Conservation (phyloP, 1,284 basidiomycete genomes). For the Microbotryum lychnidis-dioicae region DNA sequence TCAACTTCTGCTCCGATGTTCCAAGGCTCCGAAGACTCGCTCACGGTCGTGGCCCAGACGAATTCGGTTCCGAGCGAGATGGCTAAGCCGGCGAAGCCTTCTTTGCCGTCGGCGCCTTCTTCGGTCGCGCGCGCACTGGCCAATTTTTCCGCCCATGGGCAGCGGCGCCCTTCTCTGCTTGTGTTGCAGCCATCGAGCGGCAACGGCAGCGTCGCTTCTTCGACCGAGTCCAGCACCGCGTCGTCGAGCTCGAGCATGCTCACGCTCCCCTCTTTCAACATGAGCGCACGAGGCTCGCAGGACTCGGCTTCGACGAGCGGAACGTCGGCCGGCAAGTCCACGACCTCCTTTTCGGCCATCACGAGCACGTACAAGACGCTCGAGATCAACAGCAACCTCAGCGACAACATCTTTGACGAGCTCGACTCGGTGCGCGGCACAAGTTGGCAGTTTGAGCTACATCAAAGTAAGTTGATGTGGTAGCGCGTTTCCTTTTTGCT, state of each 20-base stretch:
- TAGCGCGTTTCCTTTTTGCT: not conserved
- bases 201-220: not conserved
- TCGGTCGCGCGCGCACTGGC: too few species aligned
- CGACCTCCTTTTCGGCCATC: slow-evolving; percentile 31
- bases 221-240: not conserved
- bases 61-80: slow-evolving; percentile 13
- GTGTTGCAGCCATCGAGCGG: slow-evolving; percentile 7
- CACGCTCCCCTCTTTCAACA: too few species aligned
- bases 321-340: slow-evolving; percentile 2
- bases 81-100: not conserved
- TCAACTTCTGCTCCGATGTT: too few species aligned
- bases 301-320: not conserved
- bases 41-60: slow-evolving; percentile 20
- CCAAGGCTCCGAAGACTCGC: not conserved
- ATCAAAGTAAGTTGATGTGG: slow-evolving; percentile 58
- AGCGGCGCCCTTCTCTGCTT: too few species aligned
- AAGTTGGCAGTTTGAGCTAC: slow-evolving; percentile 87
- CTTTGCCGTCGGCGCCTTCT: not conserved
- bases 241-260: too few species aligned
- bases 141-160: too few species aligned
- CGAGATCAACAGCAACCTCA: slow-evolving; percentile 3
- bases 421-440: slow-evolving; percentile 57
- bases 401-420: slow-evolving; percentile 60
- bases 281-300: not conserved
- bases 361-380: slow-evolving; percentile 33